Conservation (phyloP, 2,329 filamentous ascomycete genomes). For the Bipolaris sorokiniana region DNA sequence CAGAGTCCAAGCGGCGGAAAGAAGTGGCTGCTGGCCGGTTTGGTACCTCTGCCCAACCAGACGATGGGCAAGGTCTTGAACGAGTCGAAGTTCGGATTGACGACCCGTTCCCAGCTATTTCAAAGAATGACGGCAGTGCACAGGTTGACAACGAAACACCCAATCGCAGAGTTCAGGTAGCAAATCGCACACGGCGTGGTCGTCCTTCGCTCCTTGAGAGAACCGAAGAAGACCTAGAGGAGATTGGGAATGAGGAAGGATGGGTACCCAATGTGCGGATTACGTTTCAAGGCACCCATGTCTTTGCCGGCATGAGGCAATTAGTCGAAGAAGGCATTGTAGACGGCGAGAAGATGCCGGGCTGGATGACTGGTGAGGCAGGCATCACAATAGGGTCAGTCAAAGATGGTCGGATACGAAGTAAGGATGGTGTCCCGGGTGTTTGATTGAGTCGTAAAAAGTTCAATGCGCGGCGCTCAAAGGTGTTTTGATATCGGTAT, state of each 20-base stretch:
- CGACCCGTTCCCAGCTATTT: conserved; percentile 49
- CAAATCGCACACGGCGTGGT: conserved; percentile 32
- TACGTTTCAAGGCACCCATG: conserved; percentile 75
- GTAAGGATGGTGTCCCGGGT: conserved; percentile 35
- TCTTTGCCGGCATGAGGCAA: conserved; percentile 79
- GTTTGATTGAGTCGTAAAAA: conserved; percentile 18
- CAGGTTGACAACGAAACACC: conserved; percentile 26
- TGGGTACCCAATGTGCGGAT: conserved; percentile 69
- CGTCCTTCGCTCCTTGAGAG: conserved; percentile 45
- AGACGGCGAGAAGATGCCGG: conserved; percentile 79
- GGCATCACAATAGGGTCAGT: conserved; percentile 77
- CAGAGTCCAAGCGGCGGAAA: conserved; percentile 62
- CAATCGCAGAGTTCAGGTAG: conserved; percentile 21
- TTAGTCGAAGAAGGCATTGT: conserved; percentile 78
- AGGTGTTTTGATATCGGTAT: conserved; percentile 32
- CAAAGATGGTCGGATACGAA: conserved; percentile 65
- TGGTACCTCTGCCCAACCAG: conserved; percentile 57
- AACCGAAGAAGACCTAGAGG: conserved; percentile 39
- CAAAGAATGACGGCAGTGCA: conserved; percentile 3
- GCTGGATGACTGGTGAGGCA: conserved; percentile 90
- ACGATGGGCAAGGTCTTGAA: conserved; percentile 53
- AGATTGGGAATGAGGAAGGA: conserved; percentile 30
- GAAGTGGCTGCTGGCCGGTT: conserved; percentile 72
- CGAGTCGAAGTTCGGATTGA: conserved; percentile 58
- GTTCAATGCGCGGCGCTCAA: conserved; percentile 14